Evolutionary conservation across 192 early-diverging fungal species (phyloP), one percentile per base, ranked within the genome.

Genomic region (Entomortierella parvispora): DNA sequence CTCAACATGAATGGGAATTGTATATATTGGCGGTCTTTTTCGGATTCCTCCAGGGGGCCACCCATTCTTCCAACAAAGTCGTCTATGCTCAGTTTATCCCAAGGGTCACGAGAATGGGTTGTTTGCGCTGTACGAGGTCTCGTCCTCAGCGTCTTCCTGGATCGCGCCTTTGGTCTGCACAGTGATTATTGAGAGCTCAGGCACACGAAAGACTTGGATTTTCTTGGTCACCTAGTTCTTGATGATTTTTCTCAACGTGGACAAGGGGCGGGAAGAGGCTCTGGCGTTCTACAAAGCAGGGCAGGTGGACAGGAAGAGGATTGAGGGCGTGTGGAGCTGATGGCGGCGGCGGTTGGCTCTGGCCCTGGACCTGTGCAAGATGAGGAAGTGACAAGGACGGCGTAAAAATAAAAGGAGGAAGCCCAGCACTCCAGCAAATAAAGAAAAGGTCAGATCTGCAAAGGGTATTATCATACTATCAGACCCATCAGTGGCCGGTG

Each of bases 61-160:
- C 74, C 12, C 65, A 82, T 44, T 82, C 78, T 5, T 83, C 82
- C 6, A 82, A 79, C 60, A 81, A 88, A 8, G 85, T 83, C 0
- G 64, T 88, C 7, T 90, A 83, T 68, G 71, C 86, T 0, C 88
- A 92, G 68, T 68, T 92, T 15, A 58, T 88, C 10, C 90, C 3
- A 65, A 72, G 3, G 90, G 90, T 1, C 80, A 70, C 47, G 90
- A 92, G 78, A 80, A 86, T 18, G 85, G 89, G 72, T 82, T 92
- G 68, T 92, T 89, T 71, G 82, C 83, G 3, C 55, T 92, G 37
- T 92, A 86, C 63, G 85, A 83, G 43, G 79, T 87, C 59, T 79
- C 69, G 9, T 69, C 61, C 32, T 76, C 64, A 25, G 62, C 66
- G 31, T 82, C 80, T 1, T 69, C 84, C 4, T 90, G 87, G 86